Base-by-base conservation (phyloP, 129 eudicot species). In the Flaveria linearis region DNA sequence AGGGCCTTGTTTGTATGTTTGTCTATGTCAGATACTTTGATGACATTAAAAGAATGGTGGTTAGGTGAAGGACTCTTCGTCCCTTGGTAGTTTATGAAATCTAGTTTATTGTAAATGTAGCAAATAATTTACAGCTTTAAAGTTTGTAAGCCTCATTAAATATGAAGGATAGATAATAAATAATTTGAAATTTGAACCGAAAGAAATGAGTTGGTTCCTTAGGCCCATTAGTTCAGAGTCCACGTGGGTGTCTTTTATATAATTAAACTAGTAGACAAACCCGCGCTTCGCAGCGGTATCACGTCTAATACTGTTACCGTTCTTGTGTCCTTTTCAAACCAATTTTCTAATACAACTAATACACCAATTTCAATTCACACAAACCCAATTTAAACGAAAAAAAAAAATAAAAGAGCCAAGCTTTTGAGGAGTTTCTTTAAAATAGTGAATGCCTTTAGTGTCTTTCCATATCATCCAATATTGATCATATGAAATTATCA, bases 161-260 rank as follows among this genome's bases (percentile, higher is more conserved):
- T 28, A 14, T 61, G 42, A 61, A 61, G 39, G n/a, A 13, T 62
- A 3, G n/a, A 26, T 62, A 3, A 60, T 63, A 63, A n/a, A 63
- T 28, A 14, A 56, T 55, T 55, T 42, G 28, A 18, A 36, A 26
- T 45, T 71, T 33, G 20, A 72, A 62, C 17, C 20, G 47, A 41
- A 39, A 23, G 46, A 36, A 17, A 26, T 8, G 22, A 62, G 57
- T 62, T 68, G 69, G 69, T 55, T 62, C 33, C 22, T 36, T 67
- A 43, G 82, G 78, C 73, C 51, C 73, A 76, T 65, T 55, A 52
- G 83, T 51, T 80, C 83, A 79, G 78, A 62, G 74, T 80, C 83
- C 83, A 80, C 83, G 83, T 80, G 83, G 83, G 73, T 39, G 83
- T 80, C 73, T 72, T 71, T 42, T 72, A 64, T 72, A 65, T 79